Evolutionary conservation across 1,284 basidiomycete species (phyloP), one percentile per base, ranked within the genome.

Genomic region (Marasmius tenuissimus): DNA sequence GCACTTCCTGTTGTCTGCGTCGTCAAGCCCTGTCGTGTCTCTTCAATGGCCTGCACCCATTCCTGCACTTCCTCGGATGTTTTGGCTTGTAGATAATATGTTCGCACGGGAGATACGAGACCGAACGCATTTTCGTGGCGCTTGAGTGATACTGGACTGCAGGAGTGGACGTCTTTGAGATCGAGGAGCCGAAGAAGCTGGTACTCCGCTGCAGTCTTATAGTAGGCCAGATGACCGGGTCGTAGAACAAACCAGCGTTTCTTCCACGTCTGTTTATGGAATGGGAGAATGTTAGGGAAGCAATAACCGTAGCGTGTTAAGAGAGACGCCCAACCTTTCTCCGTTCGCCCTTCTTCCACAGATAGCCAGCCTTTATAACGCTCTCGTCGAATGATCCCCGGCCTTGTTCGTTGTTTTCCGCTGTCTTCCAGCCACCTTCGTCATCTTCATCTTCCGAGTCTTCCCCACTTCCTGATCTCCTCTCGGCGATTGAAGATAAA

Each of bases 211-310:
- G 93, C 91, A 61, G 89, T 96, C 81, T 98, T 98, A 87, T 99
- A 99, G 78, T 97, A 98, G 12, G 95, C 95, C 55, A 99, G 79
- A 74, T 96, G 94, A 16, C 92, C 92, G 0, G 93, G 87, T 14
- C 97, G 86, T 62, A 99, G 79, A 0, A 99, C 97, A 69, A 98
- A 99, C 97, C 97, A 99, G 40, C 97, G 86, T 79, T 96, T 96
- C 83, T 98, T 98, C 97, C 97, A 99, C 1, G 91, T 94, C 94
- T 97, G 71, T 55, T 51, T 35, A n/a, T 53, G 58, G 22, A 38
- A 58, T 58, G 42, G n/a, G 27, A 34, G 61, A 61, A 20, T 27
- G 62, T 61, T 60, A 63, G 52, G 5, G 61, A 58, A 63, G 52
- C 54, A 61, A 53, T 54, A 58, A 8, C 7, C n/a, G 45, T 5